Evolutionary conservation across 441 rosid species (phyloP).

Genomic region (Eruca vesicaria): DNA sequence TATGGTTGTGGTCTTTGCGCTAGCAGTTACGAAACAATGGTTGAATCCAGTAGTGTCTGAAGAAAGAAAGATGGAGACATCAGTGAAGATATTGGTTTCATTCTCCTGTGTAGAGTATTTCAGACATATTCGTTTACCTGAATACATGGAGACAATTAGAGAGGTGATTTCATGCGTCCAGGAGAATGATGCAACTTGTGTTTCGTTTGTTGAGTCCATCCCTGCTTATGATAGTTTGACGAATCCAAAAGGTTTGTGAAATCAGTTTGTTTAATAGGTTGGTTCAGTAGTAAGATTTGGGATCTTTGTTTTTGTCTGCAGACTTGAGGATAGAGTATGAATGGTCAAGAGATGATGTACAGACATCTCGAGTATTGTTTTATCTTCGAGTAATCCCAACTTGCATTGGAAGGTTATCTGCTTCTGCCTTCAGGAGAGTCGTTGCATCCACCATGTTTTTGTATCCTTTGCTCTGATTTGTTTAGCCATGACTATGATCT

Average conservation of each 20-base stretch:
- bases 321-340: constrained; percentile 53
- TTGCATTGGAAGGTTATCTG: constrained; percentile 65
- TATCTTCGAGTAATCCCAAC: constrained; percentile 88
- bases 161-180: constrained; percentile 71
- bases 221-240: constrained; percentile 72
- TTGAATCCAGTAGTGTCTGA: constrained; percentile 46
- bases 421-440: constrained; percentile 55
- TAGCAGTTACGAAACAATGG: constrained; percentile 70
- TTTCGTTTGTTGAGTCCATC: constrained; percentile 71
- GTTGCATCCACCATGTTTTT: constrained; percentile 86
- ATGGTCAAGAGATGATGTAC: constrained; percentile 91
- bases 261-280: constrained; percentile 12
- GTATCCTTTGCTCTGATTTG: constrained; percentile 55
- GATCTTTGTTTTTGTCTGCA: constrained; percentile 22
- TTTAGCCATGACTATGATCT: not conserved
- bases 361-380: constrained; percentile 86
- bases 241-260: constrained; percentile 56
- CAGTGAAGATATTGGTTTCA: constrained; percentile 67
- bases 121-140: constrained; percentile 77
- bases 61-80: constrained; percentile 61
- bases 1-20: constrained; percentile 80
- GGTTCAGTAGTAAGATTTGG: not conserved
- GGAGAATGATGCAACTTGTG: constrained; percentile 67
- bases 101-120: constrained; percentile 86
- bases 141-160: constrained; percentile 84